Evolutionary conservation across 192 early-diverging fungal genomes (phyloP), one percentile per base, ranked within the genome.

Genomic region (Chytriomyces hyalinus): DNA sequence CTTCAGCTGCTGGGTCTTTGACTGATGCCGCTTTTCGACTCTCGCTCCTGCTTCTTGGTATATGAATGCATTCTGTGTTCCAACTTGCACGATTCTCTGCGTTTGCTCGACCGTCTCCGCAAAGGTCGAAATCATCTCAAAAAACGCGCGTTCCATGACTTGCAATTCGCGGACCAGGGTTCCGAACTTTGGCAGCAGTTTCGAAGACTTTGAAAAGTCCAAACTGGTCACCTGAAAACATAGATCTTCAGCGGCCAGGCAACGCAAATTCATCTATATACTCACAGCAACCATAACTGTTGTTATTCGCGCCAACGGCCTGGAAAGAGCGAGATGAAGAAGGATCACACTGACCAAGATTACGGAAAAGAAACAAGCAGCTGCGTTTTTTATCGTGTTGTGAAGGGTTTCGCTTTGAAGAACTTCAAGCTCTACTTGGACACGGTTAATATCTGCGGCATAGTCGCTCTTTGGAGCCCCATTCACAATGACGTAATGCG

Each of bases 381-480:
- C 20, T n/a, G 53, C 20, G 13, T 3, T 57, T 20, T 20, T 20
- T n/a, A 57, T 57, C 20, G 20, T 57, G 20, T n/a, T 20, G 4
- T 57, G 13, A 1, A 20, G 13, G 20, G 13, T 57, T 3, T 20
- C 15, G 53, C 20, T 57, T 57, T 57, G 53, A 13, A 20, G 20
- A 10, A n/a, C 15, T 57, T 57, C 15, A 57, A 57, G 13, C 20
- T 57, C 20, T n/a, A 20, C 53, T n/a, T n/a, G 13, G 53, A 57
- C 15, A n/a, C 20, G 53, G 53, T 57, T 20, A n/a, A 57, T 57
- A 57, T 57, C 53, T 13, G 15, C 53, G 3, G 5, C 20, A 57
- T 57, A 67, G 66, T 67, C 66, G 43, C 43, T 67, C 20, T 22
- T 28, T 28, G 66, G 66, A 43, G 66, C 66, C 20, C 66, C 66